Conservation (phyloP, 2,329 filamentous ascomycete species). For the Pseudocercospora pini-densiflorae region DNA sequence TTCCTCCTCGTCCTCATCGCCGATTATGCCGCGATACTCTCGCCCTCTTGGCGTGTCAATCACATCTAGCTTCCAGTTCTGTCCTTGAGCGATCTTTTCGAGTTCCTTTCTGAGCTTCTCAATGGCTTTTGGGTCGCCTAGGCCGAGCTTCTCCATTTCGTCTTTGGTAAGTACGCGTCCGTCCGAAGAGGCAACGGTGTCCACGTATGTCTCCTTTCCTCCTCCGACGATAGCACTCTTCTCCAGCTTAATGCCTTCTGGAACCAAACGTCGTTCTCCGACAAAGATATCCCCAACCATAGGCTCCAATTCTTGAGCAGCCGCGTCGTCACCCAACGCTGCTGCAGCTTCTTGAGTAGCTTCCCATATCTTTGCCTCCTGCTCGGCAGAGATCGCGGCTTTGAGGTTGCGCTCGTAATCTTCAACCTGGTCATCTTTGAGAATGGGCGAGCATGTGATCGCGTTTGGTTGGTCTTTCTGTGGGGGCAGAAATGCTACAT, state of each 20-base stretch:
- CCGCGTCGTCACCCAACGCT: conserved; percentile 14
- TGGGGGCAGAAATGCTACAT: conserved; percentile 83
- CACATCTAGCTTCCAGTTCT: conserved; percentile 80
- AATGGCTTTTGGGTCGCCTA: conserved; percentile 71
- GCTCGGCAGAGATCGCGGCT: conserved; percentile 26
- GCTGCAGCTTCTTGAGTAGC: conserved; percentile 39
- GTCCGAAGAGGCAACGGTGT: conserved; percentile 60
- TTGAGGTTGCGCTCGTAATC: conserved; percentile 39
- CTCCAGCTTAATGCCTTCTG: conserved; percentile 61
- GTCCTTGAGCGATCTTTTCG: conserved; percentile 69
- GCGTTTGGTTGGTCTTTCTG: conserved; percentile 75
- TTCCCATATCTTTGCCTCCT: conserved; percentile 28
- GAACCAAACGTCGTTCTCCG: conserved; percentile 60
- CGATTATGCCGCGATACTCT: conserved; percentile 73
- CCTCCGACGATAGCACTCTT: conserved; percentile 55
- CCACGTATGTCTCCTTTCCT: conserved; percentile 59
- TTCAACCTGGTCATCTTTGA: conserved; percentile 58
- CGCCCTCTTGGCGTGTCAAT: conserved; percentile 69
- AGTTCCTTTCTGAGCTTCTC: conserved; percentile 72
- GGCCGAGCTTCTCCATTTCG: conserved; percentile 62
- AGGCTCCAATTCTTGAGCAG: conserved; percentile 30
- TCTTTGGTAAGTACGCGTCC: conserved; percentile 47
- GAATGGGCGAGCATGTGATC: conserved; percentile 76
- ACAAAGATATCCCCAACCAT: conserved; percentile 62
- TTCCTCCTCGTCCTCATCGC: conserved; percentile 55